These are phyloP conservation scores for Saccharomycodes ludwigii DNA, from an alignment of 805 yeast genomes.

Conservation along the genomic window DNA sequence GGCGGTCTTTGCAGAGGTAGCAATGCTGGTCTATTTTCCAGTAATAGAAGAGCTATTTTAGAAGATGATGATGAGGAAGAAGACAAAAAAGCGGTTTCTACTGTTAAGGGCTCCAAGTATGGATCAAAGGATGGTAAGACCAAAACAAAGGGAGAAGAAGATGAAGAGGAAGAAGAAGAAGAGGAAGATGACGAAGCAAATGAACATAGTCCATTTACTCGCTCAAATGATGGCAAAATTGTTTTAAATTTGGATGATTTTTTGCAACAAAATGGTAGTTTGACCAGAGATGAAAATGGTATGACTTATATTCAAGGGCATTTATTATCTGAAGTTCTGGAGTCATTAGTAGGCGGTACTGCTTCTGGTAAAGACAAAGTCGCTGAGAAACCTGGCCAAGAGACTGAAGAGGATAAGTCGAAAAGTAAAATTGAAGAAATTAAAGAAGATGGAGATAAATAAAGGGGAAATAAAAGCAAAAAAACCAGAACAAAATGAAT, in stretches of 20 bases:
- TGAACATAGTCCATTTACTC: conserved; percentile 3
- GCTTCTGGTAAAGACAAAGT: conserved; percentile 22
- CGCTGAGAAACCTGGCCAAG: conserved; percentile 21
- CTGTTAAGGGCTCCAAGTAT: conserved; percentile 18
- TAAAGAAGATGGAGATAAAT: conserved; percentile 5
- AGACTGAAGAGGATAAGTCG: conserved; percentile 16
- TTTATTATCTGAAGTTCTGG: conserved; percentile 50
- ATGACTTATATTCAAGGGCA: conserved; percentile 53
- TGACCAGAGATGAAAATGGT: conserved; percentile 38
- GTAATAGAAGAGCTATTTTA: background rate
- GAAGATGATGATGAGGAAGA: conserved; percentile 3
- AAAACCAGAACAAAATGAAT: background rate
- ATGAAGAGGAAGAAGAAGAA: conserved; percentile 24
- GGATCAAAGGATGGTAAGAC: conserved; percentile 13
- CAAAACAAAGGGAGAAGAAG: conserved; percentile 8
- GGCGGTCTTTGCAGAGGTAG: background rate
- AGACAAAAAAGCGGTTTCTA: conserved; percentile 18
- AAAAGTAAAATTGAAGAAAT: conserved; percentile 14
- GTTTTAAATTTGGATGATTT: conserved; percentile 6
- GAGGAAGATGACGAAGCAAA: conserved; percentile 16
- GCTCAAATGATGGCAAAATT: conserved; percentile 3
- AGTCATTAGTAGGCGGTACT: conserved; percentile 30
- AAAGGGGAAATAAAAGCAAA: conserved; percentile 2
- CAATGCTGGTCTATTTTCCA: background rate
- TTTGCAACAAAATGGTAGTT: conserved; percentile 4